These are phyloP conservation scores for Hamiltosporidium tvaerminnensis DNA, from an alignment of 371 early-diverging fungal species.

Conservation along the genomic window DNA sequence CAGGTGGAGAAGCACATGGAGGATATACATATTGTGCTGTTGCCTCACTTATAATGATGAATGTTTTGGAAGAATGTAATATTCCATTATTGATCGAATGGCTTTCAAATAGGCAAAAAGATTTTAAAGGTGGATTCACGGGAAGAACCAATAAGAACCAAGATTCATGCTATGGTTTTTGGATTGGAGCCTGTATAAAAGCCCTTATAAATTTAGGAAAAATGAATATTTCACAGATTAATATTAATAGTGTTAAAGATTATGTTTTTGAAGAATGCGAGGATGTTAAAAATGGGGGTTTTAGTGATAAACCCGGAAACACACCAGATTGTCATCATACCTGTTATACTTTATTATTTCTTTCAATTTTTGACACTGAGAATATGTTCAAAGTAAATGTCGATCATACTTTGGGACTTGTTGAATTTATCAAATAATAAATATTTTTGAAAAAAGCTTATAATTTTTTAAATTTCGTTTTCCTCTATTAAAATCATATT, in stretches of 20 bases:
- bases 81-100: conserved; percentile 54
- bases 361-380: too few relatives aligned
- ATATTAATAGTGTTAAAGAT: conserved; percentile 56
- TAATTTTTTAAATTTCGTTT: too few relatives aligned
- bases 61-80: conserved; percentile 24
- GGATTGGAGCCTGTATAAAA: conserved; percentile 68
- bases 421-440: too few relatives aligned
- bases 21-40: conserved; percentile 82
- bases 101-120: conserved; percentile 65
- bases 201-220: background rate
- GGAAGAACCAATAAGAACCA: conserved; percentile 86
- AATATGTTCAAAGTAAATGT: too few relatives aligned
- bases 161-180: conserved; percentile 87
- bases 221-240: conserved; percentile 2
- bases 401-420: too few relatives aligned
- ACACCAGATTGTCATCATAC: conserved; percentile 78
- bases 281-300: conserved; percentile 58
- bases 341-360: too few relatives aligned
- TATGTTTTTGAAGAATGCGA: conserved; percentile 73
- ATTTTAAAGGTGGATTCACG: conserved; percentile 75
- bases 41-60: conserved; percentile 67
- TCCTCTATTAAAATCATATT: too few relatives aligned
- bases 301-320: conserved; percentile 75
- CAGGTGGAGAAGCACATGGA: conserved; percentile 80
- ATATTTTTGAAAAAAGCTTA: too few relatives aligned